Evolutionary conservation across 768 basidiomycete genomes (phyloP).

Genomic region (Lentinula raphanica): DNA sequence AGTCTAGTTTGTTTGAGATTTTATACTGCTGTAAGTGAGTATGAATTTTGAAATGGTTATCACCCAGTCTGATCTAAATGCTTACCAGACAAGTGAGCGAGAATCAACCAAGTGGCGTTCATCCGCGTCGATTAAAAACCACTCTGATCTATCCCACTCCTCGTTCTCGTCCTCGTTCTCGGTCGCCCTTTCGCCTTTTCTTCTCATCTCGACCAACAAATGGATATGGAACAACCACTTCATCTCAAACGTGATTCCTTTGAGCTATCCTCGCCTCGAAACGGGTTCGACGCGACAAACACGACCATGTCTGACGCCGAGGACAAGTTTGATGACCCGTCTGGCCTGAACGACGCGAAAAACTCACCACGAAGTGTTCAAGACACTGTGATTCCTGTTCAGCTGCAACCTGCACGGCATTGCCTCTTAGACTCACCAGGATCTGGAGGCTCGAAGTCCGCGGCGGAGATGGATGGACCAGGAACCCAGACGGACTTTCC

Average conservation of each 20-base stretch:
- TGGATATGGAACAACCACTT: background rate
- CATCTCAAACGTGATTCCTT: background rate
- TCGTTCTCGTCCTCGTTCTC: background rate
- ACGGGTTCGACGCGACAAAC: background rate
- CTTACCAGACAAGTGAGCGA: background rate
- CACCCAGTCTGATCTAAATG: background rate
- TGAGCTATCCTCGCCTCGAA: background rate
- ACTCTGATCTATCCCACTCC: background rate
- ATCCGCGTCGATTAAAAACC: background rate
- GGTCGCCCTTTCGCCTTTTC: background rate
- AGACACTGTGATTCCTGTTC: background rate
- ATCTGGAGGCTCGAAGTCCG: background rate
- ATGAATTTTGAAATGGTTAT: background rate
- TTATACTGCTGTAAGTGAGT: background rate
- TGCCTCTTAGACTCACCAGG: background rate
- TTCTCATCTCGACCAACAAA: background rate
- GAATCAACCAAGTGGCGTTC: background rate
- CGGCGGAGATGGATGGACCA: background rate
- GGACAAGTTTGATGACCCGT: background rate
- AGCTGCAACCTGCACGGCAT: background rate
- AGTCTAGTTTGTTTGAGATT: background rate
- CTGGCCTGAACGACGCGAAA: background rate
- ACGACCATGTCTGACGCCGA: background rate
- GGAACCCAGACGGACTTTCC: slow-evolving; percentile 18
- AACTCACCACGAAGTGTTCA: background rate